These are phyloP conservation scores for Colletotrichum sp. DNA, from an alignment of 2,329 filamentous ascomycete species.

Conservation along the genomic window DNA sequence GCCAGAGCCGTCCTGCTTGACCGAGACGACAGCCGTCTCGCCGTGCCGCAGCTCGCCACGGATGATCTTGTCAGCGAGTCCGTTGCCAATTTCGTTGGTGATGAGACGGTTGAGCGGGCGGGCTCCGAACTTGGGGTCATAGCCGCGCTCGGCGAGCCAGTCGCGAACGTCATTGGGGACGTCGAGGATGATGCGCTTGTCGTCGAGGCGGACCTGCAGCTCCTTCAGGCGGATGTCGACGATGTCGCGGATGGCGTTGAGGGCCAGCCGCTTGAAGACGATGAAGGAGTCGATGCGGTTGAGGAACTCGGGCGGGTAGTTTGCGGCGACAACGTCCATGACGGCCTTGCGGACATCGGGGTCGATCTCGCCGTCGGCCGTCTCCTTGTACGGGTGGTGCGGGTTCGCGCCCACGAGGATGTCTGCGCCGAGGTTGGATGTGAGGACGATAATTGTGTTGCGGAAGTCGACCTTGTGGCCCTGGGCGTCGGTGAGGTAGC, in stretches of 20 bases:
- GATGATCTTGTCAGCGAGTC: conserved; percentile 90
- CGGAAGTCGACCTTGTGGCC: conserved; percentile 97
- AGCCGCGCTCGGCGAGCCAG: conserved; percentile 89
- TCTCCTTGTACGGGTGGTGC: conserved; percentile 67
- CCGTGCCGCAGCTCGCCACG: conserved; percentile 80
- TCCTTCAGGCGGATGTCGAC: conserved; percentile 91
- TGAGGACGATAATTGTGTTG: conserved; percentile 96
- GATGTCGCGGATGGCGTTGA: conserved; percentile 82
- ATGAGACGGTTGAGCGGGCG: conserved; percentile 91
- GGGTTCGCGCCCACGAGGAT: conserved; percentile 82
- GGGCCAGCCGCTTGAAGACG: conserved; percentile 86
- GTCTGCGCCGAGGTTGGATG: conserved; percentile 91
- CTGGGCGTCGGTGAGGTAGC: conserved; percentile 93
- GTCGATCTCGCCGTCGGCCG: conserved; percentile 71
- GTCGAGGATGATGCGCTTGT: conserved; percentile 79
- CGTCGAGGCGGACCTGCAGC: conserved; percentile 81
- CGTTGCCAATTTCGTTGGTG: conserved; percentile 86
- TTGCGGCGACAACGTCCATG: conserved; percentile 81
- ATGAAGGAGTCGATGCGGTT: conserved; percentile 98
- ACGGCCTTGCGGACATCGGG: conserved; percentile 78
- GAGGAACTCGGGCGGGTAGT: conserved; percentile 90
- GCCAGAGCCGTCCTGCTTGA: conserved; percentile 67
- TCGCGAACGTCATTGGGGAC: conserved; percentile 76
- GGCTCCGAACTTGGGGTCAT: conserved; percentile 90
- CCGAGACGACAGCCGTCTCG: conserved; percentile 72